Conservation (phyloP, 2,329 filamentous ascomycete species). For the Arthrinium puccinioides region DNA sequence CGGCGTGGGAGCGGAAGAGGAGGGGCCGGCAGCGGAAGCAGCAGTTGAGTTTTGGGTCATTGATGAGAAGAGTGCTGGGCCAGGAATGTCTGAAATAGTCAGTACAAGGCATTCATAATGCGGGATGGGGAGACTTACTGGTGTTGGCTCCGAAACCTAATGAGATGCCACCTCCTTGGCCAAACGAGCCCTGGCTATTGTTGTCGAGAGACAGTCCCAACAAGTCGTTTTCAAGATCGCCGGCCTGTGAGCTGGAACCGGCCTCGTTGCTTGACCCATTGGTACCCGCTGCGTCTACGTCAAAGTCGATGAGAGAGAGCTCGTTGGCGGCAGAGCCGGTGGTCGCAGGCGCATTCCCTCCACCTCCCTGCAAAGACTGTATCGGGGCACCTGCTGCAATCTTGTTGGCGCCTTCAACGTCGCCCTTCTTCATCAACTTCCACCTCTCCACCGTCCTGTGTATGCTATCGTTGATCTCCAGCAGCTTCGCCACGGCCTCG, state of each 20-base stretch:
- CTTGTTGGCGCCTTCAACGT: conserved; percentile 73
- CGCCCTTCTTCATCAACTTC: conserved; percentile 91
- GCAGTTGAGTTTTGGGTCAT: conserved; percentile 54
- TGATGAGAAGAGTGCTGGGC: conserved; percentile 57
- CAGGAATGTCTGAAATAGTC: conserved; percentile 48
- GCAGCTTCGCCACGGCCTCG: conserved; percentile 87
- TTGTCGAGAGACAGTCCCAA: conserved; percentile 73
- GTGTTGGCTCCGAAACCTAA: conserved; percentile 68
- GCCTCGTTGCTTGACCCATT: conserved; percentile 30
- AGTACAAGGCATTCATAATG: conserved; percentile 11
- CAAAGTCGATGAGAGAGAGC: conserved; percentile 90
- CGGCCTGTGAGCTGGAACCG: conserved; percentile 41
- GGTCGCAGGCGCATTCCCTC: conserved; percentile 59
- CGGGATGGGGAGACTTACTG: conserved; percentile 37
- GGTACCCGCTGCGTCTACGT: conserved; percentile 46
- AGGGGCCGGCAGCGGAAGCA: conserved; percentile 30
- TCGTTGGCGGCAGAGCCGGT: conserved; percentile 61
- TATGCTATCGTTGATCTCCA: conserved; percentile 99
- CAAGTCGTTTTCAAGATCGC: conserved; percentile 80
- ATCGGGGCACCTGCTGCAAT: conserved; percentile 70
- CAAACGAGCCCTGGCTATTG: conserved; percentile 52
- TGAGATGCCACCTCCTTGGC: conserved; percentile 74
- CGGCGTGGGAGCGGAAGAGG: conserved; percentile 30
- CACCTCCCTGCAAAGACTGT: conserved; percentile 14
- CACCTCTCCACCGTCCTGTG: conserved; percentile 93